phyloP scores from a whole-genome alignment of 2,329 filamentous ascomycete species.

The Curvularia eragrostidis region DNA sequence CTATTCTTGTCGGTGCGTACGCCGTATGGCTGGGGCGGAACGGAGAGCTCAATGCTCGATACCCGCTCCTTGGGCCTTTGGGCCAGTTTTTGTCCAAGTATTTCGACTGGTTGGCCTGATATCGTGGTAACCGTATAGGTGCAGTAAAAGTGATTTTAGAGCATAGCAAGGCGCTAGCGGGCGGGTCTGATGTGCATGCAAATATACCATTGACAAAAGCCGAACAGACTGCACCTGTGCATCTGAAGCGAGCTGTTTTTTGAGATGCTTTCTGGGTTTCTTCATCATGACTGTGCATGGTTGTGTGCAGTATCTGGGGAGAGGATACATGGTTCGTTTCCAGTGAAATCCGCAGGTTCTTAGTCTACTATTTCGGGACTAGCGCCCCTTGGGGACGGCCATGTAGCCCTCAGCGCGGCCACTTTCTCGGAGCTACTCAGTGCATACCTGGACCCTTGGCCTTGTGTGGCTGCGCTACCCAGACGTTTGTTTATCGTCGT shows the following conservation, averaged over 20 bases:
- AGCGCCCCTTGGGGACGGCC: not conserved
- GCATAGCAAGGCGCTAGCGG: conserved; percentile 10
- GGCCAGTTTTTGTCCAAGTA: conserved; percentile 27
- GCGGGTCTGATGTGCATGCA: not conserved
- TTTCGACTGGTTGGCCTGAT: conserved; percentile 14
- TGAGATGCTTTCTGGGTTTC: not conserved
- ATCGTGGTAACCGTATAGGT: not conserved
- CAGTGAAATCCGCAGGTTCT: not conserved
- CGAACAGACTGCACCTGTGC: not conserved
- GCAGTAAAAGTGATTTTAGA: conserved; percentile 14
- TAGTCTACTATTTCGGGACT: not conserved
- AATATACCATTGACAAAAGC: not conserved
- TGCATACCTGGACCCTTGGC: not conserved
- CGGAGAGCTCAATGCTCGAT: conserved; percentile 15
- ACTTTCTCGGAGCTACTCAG: not conserved
- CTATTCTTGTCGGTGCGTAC: conserved; percentile 51
- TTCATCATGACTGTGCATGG: not conserved
- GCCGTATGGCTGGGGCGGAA: conserved; percentile 46
- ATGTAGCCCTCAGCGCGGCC: not conserved
- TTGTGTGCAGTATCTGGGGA: not conserved
- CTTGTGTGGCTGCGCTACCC: not conserved
- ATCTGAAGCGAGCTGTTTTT: not conserved
- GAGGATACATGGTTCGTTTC: not conserved
- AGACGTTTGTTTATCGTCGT: not conserved
- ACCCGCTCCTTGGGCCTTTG: conserved; percentile 23